Percentiles rank a stretch among this genome's conserved stretches.
Evolutionary conservation across 83 land plant species (phyloP).

Genomic region (Thuja plicata): DNA sequence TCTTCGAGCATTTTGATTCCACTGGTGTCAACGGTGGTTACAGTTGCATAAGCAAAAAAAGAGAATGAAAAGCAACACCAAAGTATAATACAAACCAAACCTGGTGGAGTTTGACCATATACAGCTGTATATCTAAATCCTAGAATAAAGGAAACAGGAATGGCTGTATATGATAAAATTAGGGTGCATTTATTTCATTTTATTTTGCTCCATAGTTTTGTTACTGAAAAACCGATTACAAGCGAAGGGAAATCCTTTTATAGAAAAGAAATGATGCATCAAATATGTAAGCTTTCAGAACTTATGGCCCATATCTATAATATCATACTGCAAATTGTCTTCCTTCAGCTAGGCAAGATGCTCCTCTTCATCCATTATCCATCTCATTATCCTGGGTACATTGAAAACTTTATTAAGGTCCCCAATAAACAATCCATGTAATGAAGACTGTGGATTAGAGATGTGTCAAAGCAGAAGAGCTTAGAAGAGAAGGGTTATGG

Average conservation of each 20-base stretch:
- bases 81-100: background rate
- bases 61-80: background rate
- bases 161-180: background rate
- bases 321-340: slow-evolving; percentile 27
- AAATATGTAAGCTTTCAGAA: background rate
- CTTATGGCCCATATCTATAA: slow-evolving; percentile 56
- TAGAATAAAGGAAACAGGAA: background rate
- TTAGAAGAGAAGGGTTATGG: no score
- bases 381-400: slow-evolving; percentile 41
- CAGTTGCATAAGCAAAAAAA: slow-evolving; percentile 26
- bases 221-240: no score
- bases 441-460: background rate
- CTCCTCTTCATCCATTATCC: slow-evolving; percentile 38
- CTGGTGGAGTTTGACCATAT: background rate
- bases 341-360: background rate
- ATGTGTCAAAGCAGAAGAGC: background rate
- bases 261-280: background rate
- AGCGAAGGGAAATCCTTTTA: background rate
- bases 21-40: slow-evolving; percentile 44
- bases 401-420: background rate
- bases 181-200: background rate
- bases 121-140: background rate
- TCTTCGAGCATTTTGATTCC: slow-evolving; percentile 44
- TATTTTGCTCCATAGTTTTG: background rate
- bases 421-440: background rate